Percentiles rank a stretch among this genome's conserved stretches.
phyloP scores from a whole-genome alignment of 2,329 filamentous ascomycete genomes.

The Ophiosphaerella herpotricha region DNA sequence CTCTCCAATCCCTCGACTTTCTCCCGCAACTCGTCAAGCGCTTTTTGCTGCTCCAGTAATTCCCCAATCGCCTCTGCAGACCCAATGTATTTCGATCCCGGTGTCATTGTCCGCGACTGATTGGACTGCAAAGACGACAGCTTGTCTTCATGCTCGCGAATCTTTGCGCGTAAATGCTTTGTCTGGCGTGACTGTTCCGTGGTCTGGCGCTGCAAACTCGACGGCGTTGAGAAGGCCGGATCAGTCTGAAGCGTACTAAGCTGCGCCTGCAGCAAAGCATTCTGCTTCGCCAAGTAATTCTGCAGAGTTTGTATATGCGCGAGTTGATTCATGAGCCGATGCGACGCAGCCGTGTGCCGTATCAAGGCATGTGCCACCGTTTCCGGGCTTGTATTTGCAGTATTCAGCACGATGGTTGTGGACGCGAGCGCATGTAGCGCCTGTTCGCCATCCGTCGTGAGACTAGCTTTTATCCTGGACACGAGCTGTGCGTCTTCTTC shows the following conservation, averaged over 20 bases:
- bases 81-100: conserved; percentile 39
- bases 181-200: conserved; percentile 72
- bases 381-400: conserved; percentile 30
- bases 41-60: conserved; percentile 65
- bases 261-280: conserved; percentile 34
- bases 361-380: conserved; percentile 43
- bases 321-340: conserved; percentile 39
- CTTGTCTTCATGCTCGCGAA: conserved; percentile 64
- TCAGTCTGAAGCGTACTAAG: conserved; percentile 36
- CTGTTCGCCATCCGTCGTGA: conserved; percentile 35
- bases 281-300: conserved; percentile 38
- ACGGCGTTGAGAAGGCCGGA: conserved; percentile 51
- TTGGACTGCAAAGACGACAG: conserved; percentile 45
- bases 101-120: conserved; percentile 26
- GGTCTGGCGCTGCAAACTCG: conserved; percentile 69
- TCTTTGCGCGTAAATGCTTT: conserved; percentile 67
- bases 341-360: conserved; percentile 34
- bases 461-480: conserved; percentile 24
- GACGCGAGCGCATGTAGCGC: conserved; percentile 45
- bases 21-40: conserved; percentile 64
- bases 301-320: conserved; percentile 40
- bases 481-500: conserved; percentile 31
- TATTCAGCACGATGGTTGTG: conserved; percentile 43
- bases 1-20: conserved; percentile 64
- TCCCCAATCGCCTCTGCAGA: conserved; percentile 58